A percentile compares a stretch with the other conserved stretches of the same genome.
Evolutionary conservation across 1,284 basidiomycete genomes (phyloP).

Genomic region (Malassezia restricta): DNA sequence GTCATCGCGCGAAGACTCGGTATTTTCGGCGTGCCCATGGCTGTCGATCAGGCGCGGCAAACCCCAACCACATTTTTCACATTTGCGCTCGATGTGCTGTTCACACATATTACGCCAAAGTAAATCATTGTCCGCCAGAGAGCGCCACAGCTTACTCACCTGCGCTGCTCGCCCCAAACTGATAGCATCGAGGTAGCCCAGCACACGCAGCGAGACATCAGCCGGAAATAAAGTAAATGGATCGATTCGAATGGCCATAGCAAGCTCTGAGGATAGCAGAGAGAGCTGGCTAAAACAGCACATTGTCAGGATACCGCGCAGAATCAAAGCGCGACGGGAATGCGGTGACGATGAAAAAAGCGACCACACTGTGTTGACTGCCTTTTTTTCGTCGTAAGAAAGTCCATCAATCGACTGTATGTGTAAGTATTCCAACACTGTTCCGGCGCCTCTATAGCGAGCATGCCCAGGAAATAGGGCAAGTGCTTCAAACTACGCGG

Average conservation of each 20-base stretch:
- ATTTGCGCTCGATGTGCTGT: conserved; percentile 96
- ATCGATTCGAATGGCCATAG: conserved; percentile 75
- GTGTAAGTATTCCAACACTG: not conserved
- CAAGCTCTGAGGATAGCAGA: conserved; percentile 79
- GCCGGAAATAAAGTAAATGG: conserved; percentile 82
- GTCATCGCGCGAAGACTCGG: not conserved
- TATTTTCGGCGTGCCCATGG: conserved; percentile 48
- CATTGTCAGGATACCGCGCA: conserved; percentile 97
- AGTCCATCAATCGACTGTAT: conserved; percentile 77
- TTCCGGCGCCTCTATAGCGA: conserved; percentile 15
- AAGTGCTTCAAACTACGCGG: conserved; percentile 42
- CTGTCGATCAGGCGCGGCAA: conserved; percentile 72
- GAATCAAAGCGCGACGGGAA: conserved; percentile 76
- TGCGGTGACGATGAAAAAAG: conserved; percentile 90
- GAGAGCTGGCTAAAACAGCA: conserved; percentile 99
- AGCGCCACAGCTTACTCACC: conserved; percentile 73
- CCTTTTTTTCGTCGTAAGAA: conserved; percentile 73
- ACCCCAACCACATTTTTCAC: conserved; percentile 94
- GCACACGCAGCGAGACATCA: conserved; percentile 77
- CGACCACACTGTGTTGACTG: conserved; percentile 88
- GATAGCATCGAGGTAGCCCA: conserved; percentile 84
- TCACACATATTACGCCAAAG: conserved; percentile 95
- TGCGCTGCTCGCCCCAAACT: conserved; percentile 91
- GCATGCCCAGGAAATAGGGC: conserved; percentile 21
- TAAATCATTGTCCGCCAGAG: conserved; percentile 85